phyloP scores from a whole-genome alignment of 805 yeast species.

The Lachancea kluyveri region DNA sequence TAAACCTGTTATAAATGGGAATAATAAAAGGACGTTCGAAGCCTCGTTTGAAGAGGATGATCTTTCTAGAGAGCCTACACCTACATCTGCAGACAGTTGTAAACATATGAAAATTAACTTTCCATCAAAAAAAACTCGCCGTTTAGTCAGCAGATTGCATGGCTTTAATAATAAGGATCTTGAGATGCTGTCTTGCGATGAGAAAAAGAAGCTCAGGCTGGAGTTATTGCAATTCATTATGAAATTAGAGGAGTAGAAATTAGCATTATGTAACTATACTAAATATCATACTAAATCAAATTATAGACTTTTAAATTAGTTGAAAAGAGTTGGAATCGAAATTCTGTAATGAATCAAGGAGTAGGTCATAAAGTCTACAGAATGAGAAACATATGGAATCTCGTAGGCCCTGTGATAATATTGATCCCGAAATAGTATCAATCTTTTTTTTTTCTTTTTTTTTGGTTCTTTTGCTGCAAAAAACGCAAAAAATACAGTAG shows the following conservation, averaged over 20 bases:
- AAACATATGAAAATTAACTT: no score
- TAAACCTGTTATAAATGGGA: not conserved
- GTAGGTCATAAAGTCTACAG: no score
- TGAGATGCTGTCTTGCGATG: slow-evolving; percentile 13
- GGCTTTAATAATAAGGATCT: slow-evolving; percentile 14
- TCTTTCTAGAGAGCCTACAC: not conserved
- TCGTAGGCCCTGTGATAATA: no score
- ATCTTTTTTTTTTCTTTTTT: no score
- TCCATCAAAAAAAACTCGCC: slow-evolving; percentile 18
- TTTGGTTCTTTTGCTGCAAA: no score
- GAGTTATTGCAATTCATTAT: slow-evolving; percentile 22
- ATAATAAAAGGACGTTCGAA: not conserved
- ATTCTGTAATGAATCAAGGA: no score
- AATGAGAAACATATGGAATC: no score
- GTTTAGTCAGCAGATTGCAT: slow-evolving; percentile 14
- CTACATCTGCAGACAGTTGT: no score
- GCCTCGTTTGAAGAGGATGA: not conserved
- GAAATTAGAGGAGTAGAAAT: slow-evolving; percentile 16
- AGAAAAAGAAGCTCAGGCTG: slow-evolving; percentile 19
- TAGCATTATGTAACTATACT: not conserved
- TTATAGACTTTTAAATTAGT: no score
- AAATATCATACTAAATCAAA: not conserved
- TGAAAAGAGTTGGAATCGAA: no score
- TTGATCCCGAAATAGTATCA: no score
- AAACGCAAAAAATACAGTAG: no score